Conservation (phyloP, 2,329 filamentous ascomycete genomes). For the Apiospora rasikravindrae region DNA sequence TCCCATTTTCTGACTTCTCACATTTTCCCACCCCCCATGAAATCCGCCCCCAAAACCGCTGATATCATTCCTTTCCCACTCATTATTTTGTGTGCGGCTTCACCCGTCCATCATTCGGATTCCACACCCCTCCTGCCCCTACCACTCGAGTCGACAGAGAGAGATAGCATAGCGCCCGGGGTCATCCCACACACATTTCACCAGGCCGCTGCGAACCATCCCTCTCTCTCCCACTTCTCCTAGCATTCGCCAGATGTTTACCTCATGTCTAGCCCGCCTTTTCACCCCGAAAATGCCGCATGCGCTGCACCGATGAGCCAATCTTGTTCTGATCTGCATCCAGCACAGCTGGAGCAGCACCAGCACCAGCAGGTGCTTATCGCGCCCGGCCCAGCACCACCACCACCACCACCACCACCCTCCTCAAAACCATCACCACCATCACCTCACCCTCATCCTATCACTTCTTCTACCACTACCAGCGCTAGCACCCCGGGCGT, state of each 20-base stretch:
- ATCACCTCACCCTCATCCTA: conserved; percentile 30
- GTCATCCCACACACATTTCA: conserved; percentile 8
- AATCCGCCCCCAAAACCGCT: conserved; percentile 12
- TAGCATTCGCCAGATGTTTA: conserved; percentile 55
- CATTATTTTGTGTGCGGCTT: conserved; percentile 16
- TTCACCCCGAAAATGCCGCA: conserved; percentile 61
- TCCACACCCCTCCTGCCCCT: conserved; percentile 13
- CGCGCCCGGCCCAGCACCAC: conserved; percentile 1
- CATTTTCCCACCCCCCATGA: conserved; percentile 12
- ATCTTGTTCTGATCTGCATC: conserved; percentile 26
- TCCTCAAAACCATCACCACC: not conserved
- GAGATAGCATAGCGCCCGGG: conserved; percentile 11
- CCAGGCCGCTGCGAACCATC: conserved; percentile 30
- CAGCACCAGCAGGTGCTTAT: conserved; percentile 20
- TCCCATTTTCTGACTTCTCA: conserved; percentile 1
- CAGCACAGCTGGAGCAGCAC: conserved; percentile 24
- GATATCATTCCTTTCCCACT: conserved; percentile 14
- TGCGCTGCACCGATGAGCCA: conserved; percentile 48
- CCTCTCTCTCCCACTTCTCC: conserved; percentile 33
- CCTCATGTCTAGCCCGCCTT: conserved; percentile 62
- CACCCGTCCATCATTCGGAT: conserved; percentile 12
- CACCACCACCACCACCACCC: not conserved
- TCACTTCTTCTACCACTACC: conserved; percentile 28
- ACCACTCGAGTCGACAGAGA: not conserved
- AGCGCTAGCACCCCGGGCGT: conserved; percentile 27